Conservation (phyloP, 768 basidiomycete species). For the Suillus paluster region DNA sequence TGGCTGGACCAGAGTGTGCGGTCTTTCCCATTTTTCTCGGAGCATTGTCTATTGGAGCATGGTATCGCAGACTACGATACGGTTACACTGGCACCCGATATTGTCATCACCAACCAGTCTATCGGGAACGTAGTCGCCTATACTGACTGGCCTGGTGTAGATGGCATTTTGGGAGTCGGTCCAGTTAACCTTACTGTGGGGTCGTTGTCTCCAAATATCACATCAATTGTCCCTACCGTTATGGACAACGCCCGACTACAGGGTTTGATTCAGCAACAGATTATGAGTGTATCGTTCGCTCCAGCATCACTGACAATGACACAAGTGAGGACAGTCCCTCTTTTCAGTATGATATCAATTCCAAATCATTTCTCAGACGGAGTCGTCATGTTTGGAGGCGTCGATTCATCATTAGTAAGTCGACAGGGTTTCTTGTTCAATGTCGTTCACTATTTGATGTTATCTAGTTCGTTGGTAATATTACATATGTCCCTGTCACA, state of each 20-base stretch:
- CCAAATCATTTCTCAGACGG: not conserved
- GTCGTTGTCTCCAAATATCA: not conserved
- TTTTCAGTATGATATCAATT: not conserved
- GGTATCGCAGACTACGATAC: not conserved
- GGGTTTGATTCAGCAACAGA: not conserved
- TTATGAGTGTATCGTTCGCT: not conserved
- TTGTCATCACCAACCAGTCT: not conserved
- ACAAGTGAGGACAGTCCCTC: not conserved
- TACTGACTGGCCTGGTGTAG: not conserved
- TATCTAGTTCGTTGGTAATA: not conserved
- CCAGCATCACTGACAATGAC: not conserved
- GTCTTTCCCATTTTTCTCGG: not conserved
- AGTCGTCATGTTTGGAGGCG: not conserved
- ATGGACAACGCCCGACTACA: not conserved
- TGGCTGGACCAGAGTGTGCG: slow-evolving; percentile 39
- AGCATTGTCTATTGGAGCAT: not conserved
- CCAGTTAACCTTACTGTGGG: not conserved
- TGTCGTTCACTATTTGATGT: not conserved
- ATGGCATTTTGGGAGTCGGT: not conserved
- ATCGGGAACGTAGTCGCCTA: not conserved
- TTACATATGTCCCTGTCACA: not conserved
- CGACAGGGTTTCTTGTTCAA: not conserved
- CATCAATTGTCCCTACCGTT: not conserved
- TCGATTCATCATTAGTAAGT: not conserved
- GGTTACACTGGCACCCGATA: not conserved